These are phyloP conservation scores for Papiliotrema flavescens DNA, from an alignment of 1,284 basidiomycete genomes.

Conservation along the genomic window DNA sequence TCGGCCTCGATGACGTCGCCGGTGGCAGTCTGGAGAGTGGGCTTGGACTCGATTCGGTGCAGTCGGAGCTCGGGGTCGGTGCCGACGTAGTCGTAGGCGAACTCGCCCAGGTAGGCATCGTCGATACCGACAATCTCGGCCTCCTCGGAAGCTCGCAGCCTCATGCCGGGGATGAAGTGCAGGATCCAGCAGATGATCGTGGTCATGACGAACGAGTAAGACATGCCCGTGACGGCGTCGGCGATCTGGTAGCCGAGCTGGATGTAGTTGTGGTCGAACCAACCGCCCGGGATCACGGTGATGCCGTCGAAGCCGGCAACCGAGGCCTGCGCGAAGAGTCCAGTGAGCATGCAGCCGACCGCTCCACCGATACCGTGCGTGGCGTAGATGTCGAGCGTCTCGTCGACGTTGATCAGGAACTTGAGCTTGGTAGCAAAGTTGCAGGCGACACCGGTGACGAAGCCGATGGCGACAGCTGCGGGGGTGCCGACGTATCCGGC, in stretches of 20 bases:
- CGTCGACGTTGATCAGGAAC: slow-evolving; percentile 62
- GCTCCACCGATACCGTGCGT: slow-evolving; percentile 85
- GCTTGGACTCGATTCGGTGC: slow-evolving; percentile 39
- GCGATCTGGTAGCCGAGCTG: slow-evolving; percentile 76
- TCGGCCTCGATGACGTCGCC: slow-evolving; percentile 23
- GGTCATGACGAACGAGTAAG: slow-evolving; percentile 77
- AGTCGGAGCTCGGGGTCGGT: slow-evolving; percentile 60
- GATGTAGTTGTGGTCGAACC: slow-evolving; percentile 69
- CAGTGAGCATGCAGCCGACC: slow-evolving; percentile 65
- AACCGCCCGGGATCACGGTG: slow-evolving; percentile 72
- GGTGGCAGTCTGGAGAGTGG: slow-evolving; percentile 8
- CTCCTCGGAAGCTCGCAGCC: slow-evolving; percentile 74
- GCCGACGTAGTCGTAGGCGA: slow-evolving; percentile 73
- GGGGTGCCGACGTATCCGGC: slow-evolving; percentile 82
- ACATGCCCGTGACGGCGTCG: slow-evolving; percentile 58
- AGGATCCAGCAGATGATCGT: slow-evolving; percentile 86
- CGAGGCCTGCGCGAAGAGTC: slow-evolving; percentile 79
- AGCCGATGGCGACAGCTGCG: slow-evolving; percentile 78
- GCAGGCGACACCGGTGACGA: slow-evolving; percentile 76
- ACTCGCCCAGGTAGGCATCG: slow-evolving; percentile 90
- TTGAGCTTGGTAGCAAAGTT: slow-evolving; percentile 96
- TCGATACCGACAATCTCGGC: slow-evolving; percentile 90
- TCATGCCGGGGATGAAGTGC: slow-evolving; percentile 84
- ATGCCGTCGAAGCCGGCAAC: slow-evolving; percentile 80
- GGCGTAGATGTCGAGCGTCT: slow-evolving; percentile 69